A percentile compares a stretch with the other conserved stretches of the same genome.
These are phyloP conservation scores for Aspergillus carbonarius DNA, from an alignment of 2,329 filamentous ascomycete genomes.

Conservation along the genomic window DNA sequence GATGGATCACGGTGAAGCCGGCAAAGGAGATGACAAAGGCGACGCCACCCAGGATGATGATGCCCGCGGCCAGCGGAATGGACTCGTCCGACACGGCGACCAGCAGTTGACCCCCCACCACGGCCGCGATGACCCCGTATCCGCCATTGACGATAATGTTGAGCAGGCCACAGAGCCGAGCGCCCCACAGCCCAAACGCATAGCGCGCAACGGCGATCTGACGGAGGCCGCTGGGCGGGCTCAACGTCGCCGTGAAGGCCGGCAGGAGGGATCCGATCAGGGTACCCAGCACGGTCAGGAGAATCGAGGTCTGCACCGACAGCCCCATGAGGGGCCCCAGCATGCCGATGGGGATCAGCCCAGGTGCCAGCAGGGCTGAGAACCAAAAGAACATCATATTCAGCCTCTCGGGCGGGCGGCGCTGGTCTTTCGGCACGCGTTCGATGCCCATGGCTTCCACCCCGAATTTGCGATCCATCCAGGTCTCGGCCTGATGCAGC, in stretches of 20 bases:
- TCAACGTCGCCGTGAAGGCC: conserved; percentile 18
- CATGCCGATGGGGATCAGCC: conserved; percentile 21
- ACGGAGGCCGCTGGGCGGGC: conserved; percentile 23
- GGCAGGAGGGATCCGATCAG: conserved; percentile 21
- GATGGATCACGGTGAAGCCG: conserved; percentile 9
- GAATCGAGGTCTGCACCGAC: conserved; percentile 22
- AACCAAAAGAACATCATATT: conserved; percentile 26
- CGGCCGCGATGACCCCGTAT: conserved; percentile 23
- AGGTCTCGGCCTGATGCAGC: conserved; percentile 2
- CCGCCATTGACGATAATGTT: conserved; percentile 29
- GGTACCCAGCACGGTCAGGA: conserved; percentile 24
- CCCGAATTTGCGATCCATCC: not conserved
- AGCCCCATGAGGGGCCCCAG: conserved; percentile 28
- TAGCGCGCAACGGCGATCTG: conserved; percentile 29
- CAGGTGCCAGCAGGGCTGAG: conserved; percentile 17
- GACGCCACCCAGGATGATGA: conserved; percentile 18
- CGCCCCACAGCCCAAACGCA: conserved; percentile 29
- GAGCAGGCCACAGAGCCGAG: conserved; percentile 27
- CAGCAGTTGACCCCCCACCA: conserved; percentile 26
- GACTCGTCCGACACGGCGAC: conserved; percentile 24
- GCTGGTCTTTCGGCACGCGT: conserved; percentile 2
- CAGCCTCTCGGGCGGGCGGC: not conserved
- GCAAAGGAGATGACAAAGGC: not conserved
- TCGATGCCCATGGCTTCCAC: conserved; percentile 6
- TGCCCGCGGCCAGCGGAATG: conserved; percentile 25